Base-by-base conservation (phyloP, 2,329 filamentous ascomycete species). In the Nothopassalora personata region DNA sequence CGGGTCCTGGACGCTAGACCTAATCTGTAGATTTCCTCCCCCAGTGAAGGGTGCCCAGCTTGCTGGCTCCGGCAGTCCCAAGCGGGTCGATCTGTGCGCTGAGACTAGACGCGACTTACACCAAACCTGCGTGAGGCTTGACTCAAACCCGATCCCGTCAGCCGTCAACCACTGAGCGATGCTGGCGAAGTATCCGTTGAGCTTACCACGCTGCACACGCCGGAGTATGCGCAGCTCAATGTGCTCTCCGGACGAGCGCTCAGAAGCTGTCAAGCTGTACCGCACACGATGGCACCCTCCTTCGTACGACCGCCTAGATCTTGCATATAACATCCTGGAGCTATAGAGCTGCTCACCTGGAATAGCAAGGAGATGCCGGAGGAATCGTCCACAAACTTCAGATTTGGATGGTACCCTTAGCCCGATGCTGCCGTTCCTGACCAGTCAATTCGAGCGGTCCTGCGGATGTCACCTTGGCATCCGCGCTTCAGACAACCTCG, bases 291-390 rank as follows among this genome's bases (percentile, higher is more conserved):
- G 11, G n/a, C 5, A 4, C 39, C 13, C 27, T 11, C 15, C 27
- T 31, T 30, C 49, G 30, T 34, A 34, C 27, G 49, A 18, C 28
- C 49, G 30, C 13, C 39, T 47, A 18, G 36, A 46, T 47, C 36
- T 47, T 47, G 53, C 53, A 47, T 43, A 46, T 13, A 30, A 9
- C 23, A 54, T 54, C 53, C 53, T 47, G 34, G 53, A 54, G 53
- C 53, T 54, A 39, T 23, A 19, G 53, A 54, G 53, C 53, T 54
- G 27, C 15, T 47, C 47, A 13, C 53, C 53, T 15, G 34, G 43
- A 54, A 46, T 33, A 47, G 34, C 27, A 45, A 31, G 28, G 53
- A 6, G 27, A 27, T 11, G 28, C 39, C 53, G 23, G 18, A 47
- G 10, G 43, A 30, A 23, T 23, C 23, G 2, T 31, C 53, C 53